Evolutionary conservation across 148 eudicot species (phyloP), one percentile per base, ranked within the genome.

Genomic region (Chenopodium suecicum): DNA sequence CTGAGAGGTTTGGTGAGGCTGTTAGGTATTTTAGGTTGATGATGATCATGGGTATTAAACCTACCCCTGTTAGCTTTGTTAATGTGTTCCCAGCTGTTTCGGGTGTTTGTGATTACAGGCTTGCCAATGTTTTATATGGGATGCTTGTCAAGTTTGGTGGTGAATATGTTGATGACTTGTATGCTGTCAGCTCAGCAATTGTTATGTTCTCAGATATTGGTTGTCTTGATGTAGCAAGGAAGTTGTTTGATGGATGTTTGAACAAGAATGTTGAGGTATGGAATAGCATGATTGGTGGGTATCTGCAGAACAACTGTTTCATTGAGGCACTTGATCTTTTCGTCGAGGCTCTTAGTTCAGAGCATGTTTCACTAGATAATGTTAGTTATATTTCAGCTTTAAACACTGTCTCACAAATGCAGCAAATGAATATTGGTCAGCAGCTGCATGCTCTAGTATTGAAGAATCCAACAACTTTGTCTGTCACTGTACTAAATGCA

Each of bases 251-350:
- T 65, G 82, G 70, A 48, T 82, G 96, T 83, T 83, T 82, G 83
- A 89, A 87, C 48, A 95, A 88, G 88, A 95, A 92, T 88, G 89
- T 90, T 20, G 95, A 94, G 90, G 88, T 94, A 81, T 95, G 97
- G 99, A 95, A 95, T 84, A 89, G 98, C 69, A 94, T 95, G 98
- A 90, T 95, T 75, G 89, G 92, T 76, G 98, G 94, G 46, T 95
- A 93, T 84, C 77, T 92, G 86, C 91, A 92, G 79, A 92, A 90
- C 22, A 82, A 84, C 65, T 77, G 85, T 80, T 91, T 88, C n/a
- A 56, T 84, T 73, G 90, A 91, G 77, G 99, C 98, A 23, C 86
- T 95, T 72, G 70, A 86, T 62, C 90, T 95, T 23, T 93, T 95
- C 79, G 34, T 84, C 25, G 78, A 91, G 41, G 98, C 97, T 63